A percentile compares a stretch with the other conserved stretches of the same genome.
phyloP scores from a whole-genome alignment of 2,329 filamentous ascomycete species.

The Sporothrix mexicana region DNA sequence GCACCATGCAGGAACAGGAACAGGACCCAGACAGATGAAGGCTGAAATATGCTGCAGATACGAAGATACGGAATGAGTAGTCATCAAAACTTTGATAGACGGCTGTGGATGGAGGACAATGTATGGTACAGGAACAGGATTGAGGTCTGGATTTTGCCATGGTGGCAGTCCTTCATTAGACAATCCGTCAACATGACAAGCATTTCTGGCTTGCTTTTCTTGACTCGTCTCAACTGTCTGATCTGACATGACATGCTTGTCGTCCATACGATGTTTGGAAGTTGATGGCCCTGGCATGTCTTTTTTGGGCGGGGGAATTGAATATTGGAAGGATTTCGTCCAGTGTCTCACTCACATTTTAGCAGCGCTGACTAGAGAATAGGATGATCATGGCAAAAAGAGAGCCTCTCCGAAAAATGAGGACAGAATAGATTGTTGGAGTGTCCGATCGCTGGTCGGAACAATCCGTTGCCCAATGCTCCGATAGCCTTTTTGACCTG shows the following conservation, averaged over 20 bases:
- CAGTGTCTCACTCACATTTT: constrained; percentile 13
- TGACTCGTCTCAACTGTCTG: neutral
- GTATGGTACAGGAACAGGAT: constrained; percentile 4
- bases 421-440: neutral
- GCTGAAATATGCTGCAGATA: constrained; percentile 2
- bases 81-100: too few species aligned
- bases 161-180: neutral
- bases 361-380: neutral
- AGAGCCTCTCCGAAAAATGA: neutral
- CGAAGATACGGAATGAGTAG: neutral
- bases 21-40: neutral
- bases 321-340: neutral
- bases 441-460: neutral
- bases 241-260: neutral
- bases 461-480: too few species aligned
- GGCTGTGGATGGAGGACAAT: neutral
- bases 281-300: neutral
- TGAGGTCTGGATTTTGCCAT: constrained; percentile 3
- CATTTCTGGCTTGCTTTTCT: too few species aligned
- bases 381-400: neutral
- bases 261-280: neutral
- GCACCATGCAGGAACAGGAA: constrained; percentile 16
- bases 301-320: neutral
- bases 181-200: neutral
- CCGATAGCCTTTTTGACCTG: too few species aligned